Conservation (phyloP, 805 yeast genomes). For the Zygoascus flipseniorum region DNA sequence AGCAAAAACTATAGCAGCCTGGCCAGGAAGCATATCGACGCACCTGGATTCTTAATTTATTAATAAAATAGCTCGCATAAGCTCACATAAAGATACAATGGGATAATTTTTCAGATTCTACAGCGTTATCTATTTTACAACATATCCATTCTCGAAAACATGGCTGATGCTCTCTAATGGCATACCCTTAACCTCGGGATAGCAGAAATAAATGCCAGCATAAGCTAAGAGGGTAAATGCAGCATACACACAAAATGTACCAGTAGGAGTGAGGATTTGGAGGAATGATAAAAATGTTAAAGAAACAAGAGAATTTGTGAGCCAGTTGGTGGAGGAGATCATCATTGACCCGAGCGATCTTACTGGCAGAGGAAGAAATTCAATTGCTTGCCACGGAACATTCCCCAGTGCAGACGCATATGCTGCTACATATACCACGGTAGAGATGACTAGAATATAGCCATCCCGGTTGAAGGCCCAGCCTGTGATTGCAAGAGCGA, state of each 20-base stretch:
- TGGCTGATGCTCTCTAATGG: constrained; percentile 85
- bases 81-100: neutral
- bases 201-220: constrained; percentile 68
- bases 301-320: constrained; percentile 83
- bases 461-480: constrained; percentile 52
- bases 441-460: constrained; percentile 64
- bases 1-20: constrained; percentile 9
- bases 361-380: constrained; percentile 85
- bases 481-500: constrained; percentile 69
- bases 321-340: constrained; percentile 92
- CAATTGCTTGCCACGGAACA: constrained; percentile 98
- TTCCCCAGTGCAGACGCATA: constrained; percentile 95
- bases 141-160: constrained; percentile 61
- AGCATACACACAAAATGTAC: constrained; percentile 87
- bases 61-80: neutral
- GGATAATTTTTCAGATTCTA: neutral
- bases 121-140: neutral
- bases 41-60: constrained; percentile 3
- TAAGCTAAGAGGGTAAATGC: constrained; percentile 65
- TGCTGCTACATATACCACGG: constrained; percentile 80
- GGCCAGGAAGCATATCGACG: constrained; percentile 15
- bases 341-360: constrained; percentile 86
- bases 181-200: constrained; percentile 87
- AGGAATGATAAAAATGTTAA: constrained; percentile 90
- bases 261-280: constrained; percentile 82